phyloP scores from a whole-genome alignment of 768 basidiomycete genomes.

The Pisolithus orientalis region DNA sequence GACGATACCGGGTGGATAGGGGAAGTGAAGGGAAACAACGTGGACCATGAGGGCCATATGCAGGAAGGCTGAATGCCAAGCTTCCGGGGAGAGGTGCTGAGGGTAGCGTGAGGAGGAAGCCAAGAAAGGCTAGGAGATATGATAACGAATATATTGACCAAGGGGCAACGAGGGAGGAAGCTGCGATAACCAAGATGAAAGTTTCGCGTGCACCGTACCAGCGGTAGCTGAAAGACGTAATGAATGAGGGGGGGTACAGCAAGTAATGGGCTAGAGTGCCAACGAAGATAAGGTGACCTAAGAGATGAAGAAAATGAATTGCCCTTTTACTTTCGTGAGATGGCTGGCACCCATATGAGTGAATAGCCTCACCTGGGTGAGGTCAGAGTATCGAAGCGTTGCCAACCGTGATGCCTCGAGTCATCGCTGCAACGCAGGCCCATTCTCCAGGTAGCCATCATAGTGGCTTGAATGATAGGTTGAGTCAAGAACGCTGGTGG shows the following conservation, averaged over 20 bases:
- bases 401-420: constrained; percentile 5
- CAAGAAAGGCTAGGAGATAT: constrained; percentile 31
- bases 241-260: constrained; percentile 35
- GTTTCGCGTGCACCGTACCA: constrained; percentile 30
- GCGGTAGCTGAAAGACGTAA: constrained; percentile 13
- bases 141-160: constrained; percentile 30
- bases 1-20: constrained; percentile 37
- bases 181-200: constrained; percentile 33
- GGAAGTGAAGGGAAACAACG: constrained; percentile 42
- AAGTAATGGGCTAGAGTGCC: constrained; percentile 35
- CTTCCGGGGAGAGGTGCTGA: constrained; percentile 37
- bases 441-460: constrained; percentile 36
- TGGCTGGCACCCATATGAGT: neutral
- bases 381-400: constrained; percentile 31
- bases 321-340: constrained; percentile 19
- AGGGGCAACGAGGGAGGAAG: constrained; percentile 29
- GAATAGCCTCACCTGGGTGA: constrained; percentile 39
- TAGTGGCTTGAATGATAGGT: constrained; percentile 33
- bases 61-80: constrained; percentile 35
- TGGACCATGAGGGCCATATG: constrained; percentile 32
- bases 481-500: constrained; percentile 36
- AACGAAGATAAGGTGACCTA: constrained; percentile 35
- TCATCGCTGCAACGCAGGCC: constrained; percentile 13
- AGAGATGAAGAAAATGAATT: constrained; percentile 38
- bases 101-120: constrained; percentile 39